Base-by-base conservation (phyloP, 495 filamentous ascomycete genomes). In the Echria macrotheca region DNA sequence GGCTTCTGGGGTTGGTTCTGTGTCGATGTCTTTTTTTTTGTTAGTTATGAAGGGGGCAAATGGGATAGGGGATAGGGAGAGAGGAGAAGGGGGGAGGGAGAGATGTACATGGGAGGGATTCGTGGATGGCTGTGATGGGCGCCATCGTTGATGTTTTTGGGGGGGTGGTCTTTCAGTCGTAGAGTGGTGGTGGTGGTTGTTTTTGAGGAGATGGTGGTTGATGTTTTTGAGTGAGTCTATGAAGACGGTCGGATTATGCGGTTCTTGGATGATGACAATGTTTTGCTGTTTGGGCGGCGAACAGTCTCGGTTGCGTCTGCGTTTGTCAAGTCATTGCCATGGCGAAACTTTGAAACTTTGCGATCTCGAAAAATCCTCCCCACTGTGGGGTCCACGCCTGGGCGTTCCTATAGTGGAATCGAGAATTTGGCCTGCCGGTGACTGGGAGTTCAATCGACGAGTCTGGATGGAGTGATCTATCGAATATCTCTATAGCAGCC, bases 31-130 rank as follows among this genome's bases (percentile, higher is more conserved):
- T 86, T 19, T 43, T 18, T 44, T 63, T 62, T 49, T 55, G 44
- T 42, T 21, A 35, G 5, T 22, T 46, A 57, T 35, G 33, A 33
- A 14, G 41, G 39, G 21, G 42, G 51, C n/a, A n/a, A n/a, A n/a
- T n/a, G n/a, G n/a, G n/a, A n/a, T n/a, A n/a, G n/a, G n/a, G n/a
- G n/a, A n/a, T n/a, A n/a, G n/a, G n/a, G n/a, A n/a, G n/a, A n/a
- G n/a, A n/a, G n/a, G n/a, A n/a, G n/a, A n/a, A n/a, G 25, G 28
- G 39, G 22, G 28, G 24, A 10, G 17, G n/a, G 14, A 25, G 32
- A n/a, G 33, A 54, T 67, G 24, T 81, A 90, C 87, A 95, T 17
- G 87, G 89, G 12, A 95, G 81, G 11, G 87, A 94, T 61, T 94
- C 89, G 69, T 91, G 85, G 33, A 78, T 75, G 54, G 79, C 79